Evolutionary conservation across 2,329 filamentous ascomycete genomes (phyloP).

Genomic region (Colletotrichum agaves): DNA sequence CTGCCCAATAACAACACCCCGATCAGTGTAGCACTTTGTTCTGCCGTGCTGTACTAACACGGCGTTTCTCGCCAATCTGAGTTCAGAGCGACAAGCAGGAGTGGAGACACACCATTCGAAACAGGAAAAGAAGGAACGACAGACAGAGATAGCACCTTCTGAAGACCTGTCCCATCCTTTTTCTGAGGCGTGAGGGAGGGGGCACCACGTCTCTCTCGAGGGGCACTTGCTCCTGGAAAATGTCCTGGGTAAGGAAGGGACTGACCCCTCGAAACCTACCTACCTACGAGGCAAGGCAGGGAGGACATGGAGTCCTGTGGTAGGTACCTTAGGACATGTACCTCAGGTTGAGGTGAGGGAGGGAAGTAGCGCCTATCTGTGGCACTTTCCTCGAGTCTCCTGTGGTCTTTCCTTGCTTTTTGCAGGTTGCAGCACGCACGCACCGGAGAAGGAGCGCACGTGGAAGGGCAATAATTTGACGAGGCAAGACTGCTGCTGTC

Average conservation of each 20-base stretch:
- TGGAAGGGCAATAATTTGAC: slow-evolving; percentile 5
- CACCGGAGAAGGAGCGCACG: slow-evolving; percentile 13
- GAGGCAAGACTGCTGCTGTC: neutral
- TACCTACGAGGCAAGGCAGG: too few species aligned
- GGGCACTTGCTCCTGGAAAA: too few species aligned
- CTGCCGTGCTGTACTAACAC: slow-evolving; percentile 17
- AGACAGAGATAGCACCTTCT: neutral
- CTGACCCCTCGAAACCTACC: too few species aligned
- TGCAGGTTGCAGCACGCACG: slow-evolving; percentile 11
- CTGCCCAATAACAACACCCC: neutral
- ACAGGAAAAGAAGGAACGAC: slow-evolving; percentile 29
- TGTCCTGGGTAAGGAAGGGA: too few species aligned
- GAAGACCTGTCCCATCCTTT: too few species aligned
- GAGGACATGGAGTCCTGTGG: too few species aligned
- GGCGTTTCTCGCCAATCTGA: slow-evolving; percentile 30
- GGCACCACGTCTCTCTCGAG: too few species aligned
- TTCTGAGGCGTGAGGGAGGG: too few species aligned
- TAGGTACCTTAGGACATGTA: too few species aligned
- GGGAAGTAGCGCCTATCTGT: neutral
- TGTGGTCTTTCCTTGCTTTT: slow-evolving; percentile 20
- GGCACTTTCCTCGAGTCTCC: slow-evolving; percentile 11
- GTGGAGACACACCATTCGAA: slow-evolving; percentile 25
- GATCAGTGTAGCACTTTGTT: slow-evolving; percentile 16
- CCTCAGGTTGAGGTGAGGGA: neutral
- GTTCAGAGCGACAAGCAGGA: slow-evolving; percentile 12